Evolutionary conservation across 768 basidiomycete species (phyloP).

Genomic region (Mycena vulgaris): DNA sequence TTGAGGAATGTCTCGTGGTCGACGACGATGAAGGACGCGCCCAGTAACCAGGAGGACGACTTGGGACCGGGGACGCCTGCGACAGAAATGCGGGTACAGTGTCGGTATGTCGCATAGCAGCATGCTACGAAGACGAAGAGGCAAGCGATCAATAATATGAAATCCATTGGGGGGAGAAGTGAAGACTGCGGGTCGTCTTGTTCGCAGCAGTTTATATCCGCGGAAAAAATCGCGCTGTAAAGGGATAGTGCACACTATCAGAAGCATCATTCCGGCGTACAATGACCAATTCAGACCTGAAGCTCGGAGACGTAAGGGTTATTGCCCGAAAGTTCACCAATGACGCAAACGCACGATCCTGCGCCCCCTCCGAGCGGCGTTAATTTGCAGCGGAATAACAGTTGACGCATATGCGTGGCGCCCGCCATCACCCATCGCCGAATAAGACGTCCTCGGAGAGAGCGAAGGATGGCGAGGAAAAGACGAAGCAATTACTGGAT

Average conservation of each 20-base stretch:
- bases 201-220: conserved; percentile 40
- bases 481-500: conserved; percentile 13
- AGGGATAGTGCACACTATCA: conserved; percentile 26
- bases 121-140: conserved; percentile 24
- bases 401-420: conserved; percentile 12
- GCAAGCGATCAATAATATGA: conserved; percentile 28
- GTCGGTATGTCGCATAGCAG: conserved; percentile 48
- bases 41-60: conserved; percentile 58
- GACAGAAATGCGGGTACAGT: conserved; percentile 52
- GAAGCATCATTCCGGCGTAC: conserved; percentile 33
- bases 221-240: conserved; percentile 31
- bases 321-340: conserved; percentile 25
- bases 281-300: conserved; percentile 32
- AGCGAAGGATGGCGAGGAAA: neutral
- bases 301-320: conserved; percentile 30
- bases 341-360: conserved; percentile 31
- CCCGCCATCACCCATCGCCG: conserved; percentile 11
- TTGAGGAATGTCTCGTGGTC: neutral
- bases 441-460: conserved; percentile 8
- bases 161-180: conserved; percentile 32
- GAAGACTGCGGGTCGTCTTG: conserved; percentile 28
- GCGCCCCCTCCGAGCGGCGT: conserved; percentile 34
- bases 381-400: conserved; percentile 26
- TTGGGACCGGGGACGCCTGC: conserved; percentile 53
- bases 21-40: conserved; percentile 35